phyloP scores from a whole-genome alignment of 2,329 filamentous ascomycete genomes.

The Fusarium metavorans region DNA sequence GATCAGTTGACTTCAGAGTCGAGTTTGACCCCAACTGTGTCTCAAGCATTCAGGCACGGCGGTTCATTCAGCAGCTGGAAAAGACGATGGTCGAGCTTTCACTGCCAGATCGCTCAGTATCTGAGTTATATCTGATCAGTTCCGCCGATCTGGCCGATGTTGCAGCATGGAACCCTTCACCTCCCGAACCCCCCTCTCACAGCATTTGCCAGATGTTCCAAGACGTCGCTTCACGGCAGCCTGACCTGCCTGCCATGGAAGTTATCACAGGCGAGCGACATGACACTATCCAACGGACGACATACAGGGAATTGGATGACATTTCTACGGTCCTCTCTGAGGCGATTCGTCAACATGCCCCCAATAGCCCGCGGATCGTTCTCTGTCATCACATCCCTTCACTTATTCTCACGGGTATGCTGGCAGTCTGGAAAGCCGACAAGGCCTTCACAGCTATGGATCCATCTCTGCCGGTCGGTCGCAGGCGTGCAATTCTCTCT shows the following conservation, averaged over 20 bases:
- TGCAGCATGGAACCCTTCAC: not conserved
- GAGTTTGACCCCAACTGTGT: not conserved
- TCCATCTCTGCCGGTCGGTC: not conserved
- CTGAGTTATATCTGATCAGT: not conserved
- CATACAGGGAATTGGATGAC: not conserved
- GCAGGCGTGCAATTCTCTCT: not conserved
- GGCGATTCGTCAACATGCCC: not conserved
- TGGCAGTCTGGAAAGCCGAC: not conserved
- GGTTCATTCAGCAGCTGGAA: not conserved
- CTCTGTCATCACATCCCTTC: not conserved
- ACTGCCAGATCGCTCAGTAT: not conserved
- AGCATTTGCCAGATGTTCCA: not conserved
- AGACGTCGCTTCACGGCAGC: not conserved
- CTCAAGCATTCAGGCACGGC: not conserved
- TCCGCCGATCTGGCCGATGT: not conserved
- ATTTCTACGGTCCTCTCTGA: not conserved
- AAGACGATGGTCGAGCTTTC: not conserved
- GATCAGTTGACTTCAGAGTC: not conserved
- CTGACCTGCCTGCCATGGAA: not conserved
- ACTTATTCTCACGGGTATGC: not conserved
- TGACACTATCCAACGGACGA: not conserved
- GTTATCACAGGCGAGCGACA: not conserved
- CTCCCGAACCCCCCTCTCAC: not conserved
- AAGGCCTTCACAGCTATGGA: not conserved
- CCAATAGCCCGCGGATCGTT: not conserved